These are phyloP conservation scores for maize (Zea mays) DNA, from an alignment of 176 grass and related monocot species.

Conservation along the genomic window DNA sequence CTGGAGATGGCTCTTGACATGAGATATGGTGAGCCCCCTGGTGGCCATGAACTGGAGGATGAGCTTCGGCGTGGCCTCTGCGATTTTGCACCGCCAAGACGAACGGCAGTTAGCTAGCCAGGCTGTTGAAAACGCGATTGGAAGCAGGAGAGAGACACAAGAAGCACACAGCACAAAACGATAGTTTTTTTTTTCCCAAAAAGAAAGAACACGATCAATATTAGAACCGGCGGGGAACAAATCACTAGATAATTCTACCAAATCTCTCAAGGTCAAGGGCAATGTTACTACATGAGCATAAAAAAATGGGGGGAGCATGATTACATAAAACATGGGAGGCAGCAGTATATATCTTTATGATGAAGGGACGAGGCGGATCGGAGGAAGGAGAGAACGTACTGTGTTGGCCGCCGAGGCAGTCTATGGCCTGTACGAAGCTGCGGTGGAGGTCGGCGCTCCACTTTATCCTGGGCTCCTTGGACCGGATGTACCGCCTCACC, in stretches of 20 bases:
- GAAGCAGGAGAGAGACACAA: background rate
- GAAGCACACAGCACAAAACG: too few species aligned
- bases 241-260: background rate
- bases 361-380: background rate
- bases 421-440: constrained; percentile 69
- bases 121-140: too few species aligned
- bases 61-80: constrained; percentile 90
- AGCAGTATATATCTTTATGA: background rate
- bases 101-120: background rate
- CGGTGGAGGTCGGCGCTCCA: constrained; percentile 80
- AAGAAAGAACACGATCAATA: too few species aligned
- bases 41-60: constrained; percentile 78
- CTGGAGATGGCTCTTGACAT: constrained; percentile 99
- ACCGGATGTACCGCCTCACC: constrained; percentile 78
- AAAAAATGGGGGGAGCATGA: background rate
- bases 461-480: constrained; percentile 64
- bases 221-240: background rate
- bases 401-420: constrained; percentile 70
- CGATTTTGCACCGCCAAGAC: background rate
- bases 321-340: background rate
- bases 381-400: constrained; percentile 45
- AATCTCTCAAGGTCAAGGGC: background rate
- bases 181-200: too few species aligned
- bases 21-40: constrained; percentile 80
- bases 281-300: background rate